phyloP scores from a whole-genome alignment of 2,329 filamentous ascomycete species.

The Pseudogymnoascus sp. region DNA sequence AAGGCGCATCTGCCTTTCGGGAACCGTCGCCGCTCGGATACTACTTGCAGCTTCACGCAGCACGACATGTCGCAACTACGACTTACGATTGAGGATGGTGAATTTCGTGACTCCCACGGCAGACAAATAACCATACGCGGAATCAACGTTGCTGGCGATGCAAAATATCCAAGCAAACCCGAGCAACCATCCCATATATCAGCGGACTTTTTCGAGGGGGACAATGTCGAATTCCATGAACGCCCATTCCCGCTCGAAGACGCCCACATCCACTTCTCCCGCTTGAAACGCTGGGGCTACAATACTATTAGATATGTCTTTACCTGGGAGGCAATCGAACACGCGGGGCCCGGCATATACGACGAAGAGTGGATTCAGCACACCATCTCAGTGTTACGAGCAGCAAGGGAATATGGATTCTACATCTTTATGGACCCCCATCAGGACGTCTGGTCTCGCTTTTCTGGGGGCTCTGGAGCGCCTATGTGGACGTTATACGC shows the following conservation, averaged over 20 bases:
- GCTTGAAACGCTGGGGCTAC: conserved; percentile 83
- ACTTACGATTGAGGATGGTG: conserved; percentile 75
- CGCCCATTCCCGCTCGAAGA: conserved; percentile 79
- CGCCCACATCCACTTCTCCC: conserved; percentile 77
- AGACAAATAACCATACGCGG: conserved; percentile 84
- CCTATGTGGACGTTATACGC: conserved; percentile 98
- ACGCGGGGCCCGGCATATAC: conserved; percentile 81
- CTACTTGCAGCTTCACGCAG: background rate
- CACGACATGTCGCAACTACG: conserved; percentile 63
- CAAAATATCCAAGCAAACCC: conserved; percentile 79
- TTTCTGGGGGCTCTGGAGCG: conserved; percentile 88
- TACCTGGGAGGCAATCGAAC: conserved; percentile 98
- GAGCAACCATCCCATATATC: conserved; percentile 71
- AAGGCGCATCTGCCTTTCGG: background rate
- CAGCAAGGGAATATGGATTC: conserved; percentile 86
- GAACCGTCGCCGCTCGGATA: background rate
- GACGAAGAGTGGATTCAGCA: conserved; percentile 91
- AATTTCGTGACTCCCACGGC: conserved; percentile 73
- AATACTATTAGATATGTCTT: conserved; percentile 96
- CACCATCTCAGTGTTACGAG: conserved; percentile 75
- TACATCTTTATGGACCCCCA: conserved; percentile 98
- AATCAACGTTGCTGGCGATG: conserved; percentile 87
- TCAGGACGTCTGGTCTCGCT: conserved; percentile 97
- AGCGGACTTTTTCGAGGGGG: conserved; percentile 83
- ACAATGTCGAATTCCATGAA: conserved; percentile 81